A percentile compares a stretch with the other conserved stretches of the same genome.
These are phyloP conservation scores for Dictyostelium firmibasis DNA, from an alignment of 78 protist species.

Conservation along the genomic window DNA sequence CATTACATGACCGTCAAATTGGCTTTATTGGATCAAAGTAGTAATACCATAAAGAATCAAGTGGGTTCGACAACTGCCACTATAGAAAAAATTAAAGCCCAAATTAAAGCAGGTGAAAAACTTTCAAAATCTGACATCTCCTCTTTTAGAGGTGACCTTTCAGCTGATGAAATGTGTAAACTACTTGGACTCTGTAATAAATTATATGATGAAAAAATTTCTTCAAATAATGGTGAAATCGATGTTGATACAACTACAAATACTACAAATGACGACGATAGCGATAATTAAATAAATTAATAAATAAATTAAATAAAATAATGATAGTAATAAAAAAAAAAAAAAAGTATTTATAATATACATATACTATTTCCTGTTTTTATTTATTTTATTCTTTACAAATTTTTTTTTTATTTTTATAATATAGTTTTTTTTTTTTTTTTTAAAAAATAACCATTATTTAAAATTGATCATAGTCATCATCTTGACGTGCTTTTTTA, in stretches of 20 bases:
- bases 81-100: not conserved
- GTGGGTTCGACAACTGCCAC: not conserved
- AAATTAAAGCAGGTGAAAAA: slow-evolving; percentile 22
- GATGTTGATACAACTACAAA: not conserved
- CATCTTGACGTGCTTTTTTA: slow-evolving; percentile 30
- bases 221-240: not conserved
- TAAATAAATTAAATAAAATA: not conserved
- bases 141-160: slow-evolving; percentile 8
- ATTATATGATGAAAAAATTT: not conserved
- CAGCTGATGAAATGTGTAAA: not conserved
- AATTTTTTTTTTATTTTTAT: not conserved
- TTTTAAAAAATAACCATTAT: not conserved
- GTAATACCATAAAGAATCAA: not conserved
- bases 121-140: not conserved
- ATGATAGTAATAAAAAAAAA: not conserved
- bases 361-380: not conserved
- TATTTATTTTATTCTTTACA: not conserved
- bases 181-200: slow-evolving; percentile 4
- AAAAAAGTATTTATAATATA: not conserved
- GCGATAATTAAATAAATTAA: not conserved
- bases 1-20: slow-evolving; percentile 34
- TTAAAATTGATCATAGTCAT: not conserved
- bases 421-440: not conserved
- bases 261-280: not conserved
- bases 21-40: not conserved